These are phyloP conservation scores for Geosmithia flava DNA, from an alignment of 2,329 filamentous ascomycete genomes.

Conservation along the genomic window DNA sequence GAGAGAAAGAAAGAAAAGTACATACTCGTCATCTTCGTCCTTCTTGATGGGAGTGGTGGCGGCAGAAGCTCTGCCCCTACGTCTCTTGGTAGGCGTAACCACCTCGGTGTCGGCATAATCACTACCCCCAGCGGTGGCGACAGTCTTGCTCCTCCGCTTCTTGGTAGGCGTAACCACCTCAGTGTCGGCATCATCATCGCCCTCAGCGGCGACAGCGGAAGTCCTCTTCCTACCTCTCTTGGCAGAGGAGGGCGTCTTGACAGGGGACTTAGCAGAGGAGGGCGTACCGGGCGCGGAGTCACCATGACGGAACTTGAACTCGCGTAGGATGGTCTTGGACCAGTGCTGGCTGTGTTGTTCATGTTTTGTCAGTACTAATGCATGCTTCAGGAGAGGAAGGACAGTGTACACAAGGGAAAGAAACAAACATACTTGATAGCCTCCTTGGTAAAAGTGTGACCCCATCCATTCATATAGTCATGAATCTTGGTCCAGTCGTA, in stretches of 20 bases:
- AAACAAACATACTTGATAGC: conserved; percentile 21
- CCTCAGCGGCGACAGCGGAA: conserved; percentile 2
- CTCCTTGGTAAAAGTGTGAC: conserved; percentile 22
- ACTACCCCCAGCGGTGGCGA: conserved; percentile 4
- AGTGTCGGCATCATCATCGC: conserved; percentile 6
- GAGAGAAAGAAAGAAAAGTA: too few species aligned
- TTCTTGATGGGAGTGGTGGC: too few species aligned
- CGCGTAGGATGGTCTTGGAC: conserved; percentile 21
- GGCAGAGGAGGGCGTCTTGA: neutral
- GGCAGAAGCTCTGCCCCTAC: neutral
- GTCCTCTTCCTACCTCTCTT: conserved; percentile 4
- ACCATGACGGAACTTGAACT: conserved; percentile 16
- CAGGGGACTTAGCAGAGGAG: neutral
- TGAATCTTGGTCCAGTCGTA: conserved; percentile 21
- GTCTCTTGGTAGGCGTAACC: conserved; percentile 13
- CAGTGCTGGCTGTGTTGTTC: conserved; percentile 22
- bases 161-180: conserved; percentile 10
- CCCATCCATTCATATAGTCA: conserved; percentile 16
- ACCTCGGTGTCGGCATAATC: conserved; percentile 4
- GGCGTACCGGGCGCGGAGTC: neutral
- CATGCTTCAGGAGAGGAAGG: neutral
- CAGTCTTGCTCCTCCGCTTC: conserved; percentile 7
- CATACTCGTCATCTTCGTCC: too few species aligned
- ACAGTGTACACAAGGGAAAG: neutral
- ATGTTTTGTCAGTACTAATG: neutral